phyloP scores from a whole-genome alignment of 192 early-diverging fungal species.

The Coemansia sp. region DNA sequence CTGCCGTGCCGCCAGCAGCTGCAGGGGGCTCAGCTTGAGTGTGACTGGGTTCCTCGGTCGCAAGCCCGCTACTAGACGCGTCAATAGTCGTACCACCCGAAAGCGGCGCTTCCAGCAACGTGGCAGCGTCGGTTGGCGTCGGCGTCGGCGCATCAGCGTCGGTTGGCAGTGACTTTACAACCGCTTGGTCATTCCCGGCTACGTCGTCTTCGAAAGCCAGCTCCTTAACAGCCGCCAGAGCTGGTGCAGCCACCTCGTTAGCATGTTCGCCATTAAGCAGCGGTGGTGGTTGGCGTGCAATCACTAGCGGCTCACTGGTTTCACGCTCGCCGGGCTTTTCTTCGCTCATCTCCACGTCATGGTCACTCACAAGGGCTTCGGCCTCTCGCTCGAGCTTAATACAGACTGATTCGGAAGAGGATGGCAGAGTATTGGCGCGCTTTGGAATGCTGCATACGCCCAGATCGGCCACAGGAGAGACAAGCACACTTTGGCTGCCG shows the following conservation, averaged over 20 bases:
- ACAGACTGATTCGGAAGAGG: not conserved
- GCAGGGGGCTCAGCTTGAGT: not conserved
- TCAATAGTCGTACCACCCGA: not conserved
- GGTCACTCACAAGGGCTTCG: not conserved
- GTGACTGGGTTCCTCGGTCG: not conserved
- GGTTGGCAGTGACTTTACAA: slow-evolving; percentile 40
- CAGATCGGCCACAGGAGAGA: not conserved
- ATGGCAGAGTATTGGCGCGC: not conserved
- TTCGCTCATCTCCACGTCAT: slow-evolving; percentile 4
- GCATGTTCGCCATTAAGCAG: not conserved
- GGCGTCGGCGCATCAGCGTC: slow-evolving; percentile 52
- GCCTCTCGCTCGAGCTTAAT: not conserved
- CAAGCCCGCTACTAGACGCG: not conserved
- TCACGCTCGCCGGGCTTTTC: not conserved
- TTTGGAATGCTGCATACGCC: not conserved
- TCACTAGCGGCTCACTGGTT: not conserved
- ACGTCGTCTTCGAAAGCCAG: not conserved
- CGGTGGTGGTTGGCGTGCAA: not conserved
- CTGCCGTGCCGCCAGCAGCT: not conserved
- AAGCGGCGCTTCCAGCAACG: not conserved
- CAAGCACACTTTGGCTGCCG: slow-evolving; percentile 6
- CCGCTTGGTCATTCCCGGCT: not conserved
- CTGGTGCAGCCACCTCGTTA: not conserved
- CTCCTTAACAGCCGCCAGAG: not conserved
- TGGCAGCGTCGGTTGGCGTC: slow-evolving; percentile 22